phyloP scores from a whole-genome alignment of 257 asterid species.

The Perilla frutescens region DNA sequence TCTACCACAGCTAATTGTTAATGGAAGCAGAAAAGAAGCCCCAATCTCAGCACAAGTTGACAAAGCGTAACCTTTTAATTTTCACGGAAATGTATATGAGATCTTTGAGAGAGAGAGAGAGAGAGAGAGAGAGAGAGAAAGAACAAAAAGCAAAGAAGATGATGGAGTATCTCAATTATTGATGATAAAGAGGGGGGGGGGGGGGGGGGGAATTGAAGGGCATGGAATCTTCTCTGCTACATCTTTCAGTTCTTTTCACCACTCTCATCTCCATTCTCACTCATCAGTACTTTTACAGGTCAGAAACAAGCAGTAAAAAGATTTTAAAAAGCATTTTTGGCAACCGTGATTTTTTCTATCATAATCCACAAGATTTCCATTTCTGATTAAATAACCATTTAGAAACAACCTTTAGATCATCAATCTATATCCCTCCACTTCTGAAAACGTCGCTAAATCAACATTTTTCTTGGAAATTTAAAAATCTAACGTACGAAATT shows the following conservation, averaged over 20 bases:
- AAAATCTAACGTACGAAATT: background rate
- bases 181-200: slow-evolving; percentile 40
- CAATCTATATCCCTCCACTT: too few relatives aligned
- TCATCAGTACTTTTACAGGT: background rate
- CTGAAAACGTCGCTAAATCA: too few relatives aligned
- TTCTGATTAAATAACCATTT: too few relatives aligned
- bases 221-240: slow-evolving; percentile 61
- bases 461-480: slow-evolving; percentile 6
- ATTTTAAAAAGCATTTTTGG: background rate
- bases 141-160: slow-evolving; percentile 52
- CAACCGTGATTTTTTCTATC: background rate
- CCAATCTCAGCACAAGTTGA: slow-evolving; percentile 39
- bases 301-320: slow-evolving; percentile 25
- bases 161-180: slow-evolving; percentile 45
- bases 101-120: slow-evolving; percentile 17
- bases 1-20: slow-evolving; percentile 20
- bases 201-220: slow-evolving; percentile 22
- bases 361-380: too few relatives aligned
- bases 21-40: slow-evolving; percentile 25
- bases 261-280: slow-evolving; percentile 21
- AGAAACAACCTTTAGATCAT: too few relatives aligned
- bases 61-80: slow-evolving; percentile 42
- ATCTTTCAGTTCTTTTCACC: slow-evolving; percentile 40
- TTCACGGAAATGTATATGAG: slow-evolving; percentile 53
- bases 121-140: slow-evolving; percentile 33